Evolutionary conservation across 1,139 yeast genomes (phyloP), one percentile per base, ranked within the genome.

Genomic region (Zygosaccharomyces pseudobailii): DNA sequence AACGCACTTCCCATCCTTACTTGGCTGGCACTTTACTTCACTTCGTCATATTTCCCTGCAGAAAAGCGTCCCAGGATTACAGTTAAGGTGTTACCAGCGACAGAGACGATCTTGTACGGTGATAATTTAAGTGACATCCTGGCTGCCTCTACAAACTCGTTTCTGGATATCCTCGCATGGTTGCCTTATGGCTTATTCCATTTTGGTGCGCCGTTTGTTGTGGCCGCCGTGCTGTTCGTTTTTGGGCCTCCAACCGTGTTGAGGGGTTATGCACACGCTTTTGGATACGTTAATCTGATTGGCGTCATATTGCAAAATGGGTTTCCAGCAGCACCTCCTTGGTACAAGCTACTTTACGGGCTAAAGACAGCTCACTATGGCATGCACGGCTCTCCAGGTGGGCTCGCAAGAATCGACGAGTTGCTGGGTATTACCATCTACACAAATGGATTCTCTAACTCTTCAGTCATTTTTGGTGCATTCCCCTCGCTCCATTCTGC

Each of bases 271-370:
- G 97, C 90, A 4, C 87, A 89, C 73, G 94, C 97, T 6, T 89
- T 92, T 70, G 99, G 99, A n/a, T 90, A 87, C 72, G 86, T 92
- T 94, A 92, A 90, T 69, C 71, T 89, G 57, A 64, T 80, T 42
- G 98, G 97, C 38, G 97, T 92, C 22, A 63, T 82, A 41, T 78
- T 79, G 50, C 98, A 92, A 70, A 76, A 88, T 55, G 56, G 81
- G 25, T 89, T 88, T 66, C 97, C 98, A 3, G 88, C 95, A 43
- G 97, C 98, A 51, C 96, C 99, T 30, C 99, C 99, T 31, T 92
- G 99, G 99, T 92, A 94, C 67, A 89, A 89, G 65, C 80, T 80
- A 55, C 69, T 83, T 45, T 83, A 92, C 64, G 97, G 96, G 1
- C 75, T 90, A 53, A 81, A 82, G 53, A 95, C 96, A 21, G 98